Conservation (phyloP, 2,329 filamentous ascomycete genomes). For the Aspergillus unguis region DNA sequence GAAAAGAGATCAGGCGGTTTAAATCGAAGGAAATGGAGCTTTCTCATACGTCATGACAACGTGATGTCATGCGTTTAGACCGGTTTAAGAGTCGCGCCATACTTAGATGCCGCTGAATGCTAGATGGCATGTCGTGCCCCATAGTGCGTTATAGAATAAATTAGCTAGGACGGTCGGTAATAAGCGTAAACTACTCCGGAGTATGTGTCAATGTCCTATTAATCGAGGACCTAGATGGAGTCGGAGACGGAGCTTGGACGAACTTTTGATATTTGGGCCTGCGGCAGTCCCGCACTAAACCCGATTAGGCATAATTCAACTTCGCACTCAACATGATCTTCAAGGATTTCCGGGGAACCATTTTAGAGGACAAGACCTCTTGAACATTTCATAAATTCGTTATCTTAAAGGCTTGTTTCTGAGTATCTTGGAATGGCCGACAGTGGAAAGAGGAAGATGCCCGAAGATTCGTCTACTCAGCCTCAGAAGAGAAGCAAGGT, state of each 20-base stretch:
- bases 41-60: slow-evolving; percentile 20
- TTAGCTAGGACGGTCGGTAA: background rate
- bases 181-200: background rate
- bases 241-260: too few species aligned
- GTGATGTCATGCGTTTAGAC: slow-evolving; percentile 22
- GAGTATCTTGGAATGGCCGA: slow-evolving; percentile 22
- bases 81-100: slow-evolving; percentile 3
- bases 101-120: background rate
- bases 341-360: slow-evolving; percentile 5
- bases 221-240: background rate
- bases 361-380: slow-evolving; percentile 2
- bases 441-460: slow-evolving; percentile 32
- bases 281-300: slow-evolving; percentile 11
- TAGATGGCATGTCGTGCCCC: background rate
- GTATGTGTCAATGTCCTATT: background rate
- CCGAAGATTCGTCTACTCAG: slow-evolving; percentile 21
- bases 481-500: slow-evolving; percentile 37
- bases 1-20: background rate
- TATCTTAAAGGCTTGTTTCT: background rate
- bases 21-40: background rate
- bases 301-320: slow-evolving; percentile 9
- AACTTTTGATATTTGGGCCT: background rate
- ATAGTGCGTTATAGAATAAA: background rate
- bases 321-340: slow-evolving; percentile 1
- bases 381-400: background rate